These are phyloP conservation scores for Colletotrichum sansevieriae DNA, from an alignment of 2,329 filamentous ascomycete species.

Conservation along the genomic window DNA sequence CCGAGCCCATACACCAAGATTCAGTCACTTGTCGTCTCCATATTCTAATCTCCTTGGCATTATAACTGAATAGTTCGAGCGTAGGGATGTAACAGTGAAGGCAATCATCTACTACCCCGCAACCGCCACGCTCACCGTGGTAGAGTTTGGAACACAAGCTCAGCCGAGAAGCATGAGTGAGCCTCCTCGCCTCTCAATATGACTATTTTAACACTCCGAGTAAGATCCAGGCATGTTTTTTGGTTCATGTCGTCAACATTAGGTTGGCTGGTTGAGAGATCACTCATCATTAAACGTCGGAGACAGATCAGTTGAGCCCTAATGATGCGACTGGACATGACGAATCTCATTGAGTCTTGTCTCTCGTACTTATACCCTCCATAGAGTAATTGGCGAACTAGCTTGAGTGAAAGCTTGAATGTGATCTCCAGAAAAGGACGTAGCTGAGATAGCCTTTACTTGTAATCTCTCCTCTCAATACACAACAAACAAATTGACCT, in stretches of 20 bases:
- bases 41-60: too few species aligned
- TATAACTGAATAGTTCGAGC: background rate
- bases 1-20: background rate
- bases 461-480: background rate
- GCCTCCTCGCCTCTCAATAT: background rate
- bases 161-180: background rate
- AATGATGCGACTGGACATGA: too few species aligned
- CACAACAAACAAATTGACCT: conserved; percentile 24
- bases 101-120: background rate
- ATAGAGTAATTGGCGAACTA: too few species aligned
- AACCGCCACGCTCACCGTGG: background rate
- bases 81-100: background rate
- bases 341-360: too few species aligned
- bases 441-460: background rate
- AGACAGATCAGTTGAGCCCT: too few species aligned
- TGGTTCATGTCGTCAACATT: background rate
- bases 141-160: background rate
- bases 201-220: background rate
- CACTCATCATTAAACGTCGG: too few species aligned
- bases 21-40: too few species aligned
- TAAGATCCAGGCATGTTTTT: conserved; percentile 3
- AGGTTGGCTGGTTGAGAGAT: background rate
- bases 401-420: too few species aligned
- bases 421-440: too few species aligned
- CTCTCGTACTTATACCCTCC: too few species aligned